Percentiles rank a stretch among this genome's conserved stretches.
Evolutionary conservation across 2,329 filamentous ascomycete genomes (phyloP).

Genomic region (Trichoderma sp.): DNA sequence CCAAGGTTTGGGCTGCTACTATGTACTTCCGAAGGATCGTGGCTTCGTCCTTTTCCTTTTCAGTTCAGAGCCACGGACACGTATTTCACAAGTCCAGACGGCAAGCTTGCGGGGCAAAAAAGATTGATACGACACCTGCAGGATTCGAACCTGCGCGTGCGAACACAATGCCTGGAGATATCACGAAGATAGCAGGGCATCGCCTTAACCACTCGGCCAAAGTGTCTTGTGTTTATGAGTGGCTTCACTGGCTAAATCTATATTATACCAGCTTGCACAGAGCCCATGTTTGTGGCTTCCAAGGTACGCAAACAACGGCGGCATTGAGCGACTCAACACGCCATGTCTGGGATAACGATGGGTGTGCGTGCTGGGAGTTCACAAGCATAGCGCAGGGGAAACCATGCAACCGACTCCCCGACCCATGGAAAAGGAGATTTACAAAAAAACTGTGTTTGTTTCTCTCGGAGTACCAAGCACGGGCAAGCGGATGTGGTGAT

Average conservation of each 20-base stretch:
- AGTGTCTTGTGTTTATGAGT: constrained; percentile 4
- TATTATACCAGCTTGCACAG: background rate
- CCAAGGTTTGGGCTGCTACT: background rate
- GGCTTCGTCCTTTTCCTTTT: background rate
- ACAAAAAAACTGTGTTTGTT: background rate
- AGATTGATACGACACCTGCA: constrained; percentile 10
- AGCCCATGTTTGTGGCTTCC: background rate
- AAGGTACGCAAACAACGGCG: background rate
- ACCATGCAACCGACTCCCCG: background rate
- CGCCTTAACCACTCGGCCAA: constrained; percentile 24
- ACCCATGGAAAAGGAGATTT: background rate
- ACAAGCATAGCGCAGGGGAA: background rate
- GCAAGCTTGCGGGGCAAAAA: constrained; percentile 6
- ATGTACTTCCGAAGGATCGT: background rate
- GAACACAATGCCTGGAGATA: constrained; percentile 23
- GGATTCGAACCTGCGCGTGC: constrained; percentile 24
- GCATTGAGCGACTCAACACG: constrained; percentile 6
- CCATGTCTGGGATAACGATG: background rate
- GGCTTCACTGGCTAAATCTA: background rate
- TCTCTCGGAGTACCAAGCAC: background rate
- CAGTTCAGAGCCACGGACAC: background rate
- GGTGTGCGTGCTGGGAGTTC: background rate
- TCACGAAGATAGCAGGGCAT: constrained; percentile 20
- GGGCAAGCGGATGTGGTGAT: constrained; percentile 9
- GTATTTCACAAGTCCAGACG: background rate